phyloP scores from a whole-genome alignment of 2,329 filamentous ascomycete genomes.

The Dothistroma septosporum region DNA sequence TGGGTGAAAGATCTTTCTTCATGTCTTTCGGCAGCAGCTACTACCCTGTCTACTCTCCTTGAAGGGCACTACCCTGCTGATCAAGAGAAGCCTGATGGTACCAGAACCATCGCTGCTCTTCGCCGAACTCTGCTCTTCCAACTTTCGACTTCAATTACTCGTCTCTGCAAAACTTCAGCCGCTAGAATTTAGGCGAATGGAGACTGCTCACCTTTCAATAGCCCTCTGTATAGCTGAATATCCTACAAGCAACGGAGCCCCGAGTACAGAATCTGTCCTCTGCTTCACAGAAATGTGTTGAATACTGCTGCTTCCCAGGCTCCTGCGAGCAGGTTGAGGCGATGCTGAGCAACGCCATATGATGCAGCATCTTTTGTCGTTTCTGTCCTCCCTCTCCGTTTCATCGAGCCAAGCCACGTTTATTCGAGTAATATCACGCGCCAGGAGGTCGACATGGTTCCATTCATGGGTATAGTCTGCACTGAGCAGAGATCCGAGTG shows the following conservation, averaged over 20 bases:
- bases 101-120: constrained; percentile 26
- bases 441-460: too few relatives aligned
- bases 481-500: too few relatives aligned
- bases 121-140: constrained; percentile 54
- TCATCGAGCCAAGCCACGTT: too few relatives aligned
- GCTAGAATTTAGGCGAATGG: not conserved
- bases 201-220: constrained; percentile 64
- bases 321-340: constrained; percentile 80
- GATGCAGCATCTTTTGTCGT: too few relatives aligned
- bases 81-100: not conserved
- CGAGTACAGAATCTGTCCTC: constrained; percentile 82
- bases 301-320: constrained; percentile 77
- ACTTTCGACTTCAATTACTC: constrained; percentile 76
- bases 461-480: too few relatives aligned
- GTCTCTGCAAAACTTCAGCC: constrained; percentile 52
- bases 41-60: not conserved
- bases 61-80: not conserved
- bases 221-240: constrained; percentile 91
- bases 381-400: too few relatives aligned
- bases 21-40: not conserved
- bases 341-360: constrained; percentile 80
- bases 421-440: too few relatives aligned
- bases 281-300: constrained; percentile 87
- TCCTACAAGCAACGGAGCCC: constrained; percentile 71
- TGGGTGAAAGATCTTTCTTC: constrained; percentile 33